phyloP scores from a whole-genome alignment of 805 yeast species.

The Starmerella bombicola region DNA sequence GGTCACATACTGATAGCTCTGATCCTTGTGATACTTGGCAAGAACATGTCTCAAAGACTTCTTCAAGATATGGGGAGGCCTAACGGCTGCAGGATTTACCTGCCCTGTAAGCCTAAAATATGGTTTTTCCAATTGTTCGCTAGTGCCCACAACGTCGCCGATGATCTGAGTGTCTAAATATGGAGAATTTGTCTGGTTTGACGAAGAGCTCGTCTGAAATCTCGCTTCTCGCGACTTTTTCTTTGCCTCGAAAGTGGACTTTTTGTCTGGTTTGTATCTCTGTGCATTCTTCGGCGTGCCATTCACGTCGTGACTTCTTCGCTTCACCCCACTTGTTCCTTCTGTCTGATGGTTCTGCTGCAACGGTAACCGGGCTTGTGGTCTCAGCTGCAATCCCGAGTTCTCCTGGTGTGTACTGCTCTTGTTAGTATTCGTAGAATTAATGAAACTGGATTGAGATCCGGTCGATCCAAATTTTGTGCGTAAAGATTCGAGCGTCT shows the following conservation, averaged over 20 bases:
- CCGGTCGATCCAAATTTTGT: slow-evolving; percentile 3
- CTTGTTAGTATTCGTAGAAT: not conserved
- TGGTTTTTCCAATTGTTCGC: slow-evolving; percentile 56
- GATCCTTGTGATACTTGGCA: slow-evolving; percentile 38
- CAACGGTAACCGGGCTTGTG: not conserved
- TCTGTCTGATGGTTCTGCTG: not conserved
- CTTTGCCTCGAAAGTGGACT: not conserved
- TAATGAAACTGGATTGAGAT: not conserved
- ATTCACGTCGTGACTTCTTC: not conserved
- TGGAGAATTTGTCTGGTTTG: slow-evolving; percentile 1
- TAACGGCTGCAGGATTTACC: slow-evolving; percentile 71
- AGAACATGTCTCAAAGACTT: slow-evolving; percentile 45
- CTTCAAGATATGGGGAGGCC: slow-evolving; percentile 55
- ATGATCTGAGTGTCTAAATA: slow-evolving; percentile 10
- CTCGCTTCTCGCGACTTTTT: not conserved
- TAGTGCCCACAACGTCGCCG: slow-evolving; percentile 45
- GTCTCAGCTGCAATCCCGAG: not conserved
- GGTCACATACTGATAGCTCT: slow-evolving; percentile 57
- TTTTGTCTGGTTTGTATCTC: no score
- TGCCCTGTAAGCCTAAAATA: slow-evolving; percentile 81
- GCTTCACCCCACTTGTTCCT: not conserved
- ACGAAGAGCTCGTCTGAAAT: not conserved
- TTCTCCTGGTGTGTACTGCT: not conserved
- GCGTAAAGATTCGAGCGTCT: slow-evolving; percentile 4
- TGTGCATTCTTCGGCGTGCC: not conserved